A percentile compares a stretch with the other conserved stretches of the same genome.
phyloP scores from a whole-genome alignment of 129 eudicot species.

The Ambrosia artemisiifolia region DNA sequence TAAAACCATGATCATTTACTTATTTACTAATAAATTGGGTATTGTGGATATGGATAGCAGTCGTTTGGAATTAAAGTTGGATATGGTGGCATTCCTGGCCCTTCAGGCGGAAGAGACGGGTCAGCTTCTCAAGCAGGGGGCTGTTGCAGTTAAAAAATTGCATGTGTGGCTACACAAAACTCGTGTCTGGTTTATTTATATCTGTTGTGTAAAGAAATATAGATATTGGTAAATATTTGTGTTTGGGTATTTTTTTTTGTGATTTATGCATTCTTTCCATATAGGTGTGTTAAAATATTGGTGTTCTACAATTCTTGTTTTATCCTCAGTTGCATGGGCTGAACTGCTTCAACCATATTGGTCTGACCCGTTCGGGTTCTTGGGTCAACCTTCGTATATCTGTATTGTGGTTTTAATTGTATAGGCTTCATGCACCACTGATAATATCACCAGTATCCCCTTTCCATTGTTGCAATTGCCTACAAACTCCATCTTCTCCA shows the following conservation, averaged over 20 bases:
- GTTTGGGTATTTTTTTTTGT: slow-evolving; percentile 23
- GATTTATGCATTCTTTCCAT: slow-evolving; percentile 12
- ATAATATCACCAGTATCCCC: too few relatives aligned
- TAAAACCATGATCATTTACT: not conserved
- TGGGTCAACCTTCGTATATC: too few relatives aligned
- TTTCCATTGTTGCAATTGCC: too few relatives aligned
- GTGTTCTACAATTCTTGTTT: not conserved
- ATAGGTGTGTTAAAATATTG: slow-evolving; percentile 6
- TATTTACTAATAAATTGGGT: slow-evolving; percentile 7
- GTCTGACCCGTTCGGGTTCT: too few relatives aligned
- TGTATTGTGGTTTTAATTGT: too few relatives aligned
- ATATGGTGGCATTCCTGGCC: slow-evolving; percentile 73
- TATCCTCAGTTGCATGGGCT: too few relatives aligned
- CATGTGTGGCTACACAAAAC: not conserved
- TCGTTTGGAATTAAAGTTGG: slow-evolving; percentile 90
- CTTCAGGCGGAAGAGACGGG: slow-evolving; percentile 79
- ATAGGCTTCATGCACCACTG: too few relatives aligned
- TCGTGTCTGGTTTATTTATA: slow-evolving; percentile 5
- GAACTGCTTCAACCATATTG: too few relatives aligned
- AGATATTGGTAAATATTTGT: slow-evolving; percentile 31
- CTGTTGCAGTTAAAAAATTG: slow-evolving; percentile 53
- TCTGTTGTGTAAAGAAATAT: slow-evolving; percentile 4
- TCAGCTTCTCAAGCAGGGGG: slow-evolving; percentile 62
- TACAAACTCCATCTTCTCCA: too few relatives aligned
- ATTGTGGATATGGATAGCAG: slow-evolving; percentile 36